phyloP scores from a whole-genome alignment of 2,329 filamentous ascomycete species.

The Colletotrichum sp. region DNA sequence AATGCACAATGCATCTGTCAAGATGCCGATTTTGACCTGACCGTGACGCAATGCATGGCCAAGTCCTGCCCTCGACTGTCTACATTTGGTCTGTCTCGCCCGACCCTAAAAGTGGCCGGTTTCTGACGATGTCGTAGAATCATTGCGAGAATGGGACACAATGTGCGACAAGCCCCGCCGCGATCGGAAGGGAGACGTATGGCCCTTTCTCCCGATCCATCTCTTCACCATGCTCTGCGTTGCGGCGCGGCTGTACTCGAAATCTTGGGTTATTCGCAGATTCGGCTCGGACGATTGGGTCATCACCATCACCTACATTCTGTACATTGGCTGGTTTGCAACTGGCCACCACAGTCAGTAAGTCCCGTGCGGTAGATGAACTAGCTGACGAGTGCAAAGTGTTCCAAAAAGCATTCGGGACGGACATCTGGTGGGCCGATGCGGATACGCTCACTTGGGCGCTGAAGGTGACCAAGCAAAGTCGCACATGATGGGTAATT shows the following conservation, averaged over 20 bases:
- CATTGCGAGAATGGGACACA: slow-evolving; percentile 3
- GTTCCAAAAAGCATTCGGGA: neutral
- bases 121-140: neutral
- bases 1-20: neutral
- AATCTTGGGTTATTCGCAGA: neutral
- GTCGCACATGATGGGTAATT: too few relatives aligned
- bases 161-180: neutral
- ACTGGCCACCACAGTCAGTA: neutral
- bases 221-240: neutral
- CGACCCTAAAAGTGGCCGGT: neutral
- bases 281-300: slow-evolving; percentile 6
- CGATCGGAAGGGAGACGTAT: neutral
- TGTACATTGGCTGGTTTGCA: slow-evolving; percentile 3
- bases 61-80: slow-evolving; percentile 1
- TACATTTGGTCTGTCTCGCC: neutral
- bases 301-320: neutral
- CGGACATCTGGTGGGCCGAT: slow-evolving; percentile 6
- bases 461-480: neutral
- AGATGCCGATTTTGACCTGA: neutral
- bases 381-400: neutral
- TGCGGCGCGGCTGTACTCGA: neutral
- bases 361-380: neutral
- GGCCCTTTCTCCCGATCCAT: slow-evolving; percentile 9
- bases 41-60: slow-evolving; percentile 2
- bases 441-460: neutral